Conservation (phyloP, 371 early-diverging fungal genomes). For the Lichtheimia hyalospora region DNA sequence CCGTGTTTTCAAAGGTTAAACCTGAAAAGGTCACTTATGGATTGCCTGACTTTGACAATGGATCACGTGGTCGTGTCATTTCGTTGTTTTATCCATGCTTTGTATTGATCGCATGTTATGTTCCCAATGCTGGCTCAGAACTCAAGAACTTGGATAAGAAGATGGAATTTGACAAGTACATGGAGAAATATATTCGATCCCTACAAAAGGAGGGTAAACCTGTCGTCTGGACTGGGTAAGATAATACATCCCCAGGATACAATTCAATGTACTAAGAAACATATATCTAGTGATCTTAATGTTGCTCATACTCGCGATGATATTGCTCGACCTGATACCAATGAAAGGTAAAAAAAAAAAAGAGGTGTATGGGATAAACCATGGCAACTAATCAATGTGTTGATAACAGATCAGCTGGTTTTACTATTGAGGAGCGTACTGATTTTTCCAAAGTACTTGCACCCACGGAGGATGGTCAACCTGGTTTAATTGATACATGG, state of each 20-base stretch:
- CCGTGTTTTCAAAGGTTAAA: conserved; percentile 76
- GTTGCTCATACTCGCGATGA: conserved; percentile 86
- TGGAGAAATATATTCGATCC: conserved; percentile 67
- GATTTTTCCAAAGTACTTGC: conserved; percentile 69
- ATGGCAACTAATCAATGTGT: too few species aligned
- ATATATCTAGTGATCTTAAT: conserved; percentile 69
- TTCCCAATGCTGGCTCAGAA: conserved; percentile 81
- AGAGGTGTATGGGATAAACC: too few species aligned
- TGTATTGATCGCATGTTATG: conserved; percentile 75
- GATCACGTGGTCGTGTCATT: conserved; percentile 76
- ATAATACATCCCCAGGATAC: not conserved
- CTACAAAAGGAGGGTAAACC: conserved; percentile 72
- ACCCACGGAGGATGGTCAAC: conserved; percentile 32
- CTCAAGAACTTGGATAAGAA: conserved; percentile 67
- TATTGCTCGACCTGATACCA: conserved; percentile 80
- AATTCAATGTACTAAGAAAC: not conserved
- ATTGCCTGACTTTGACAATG: conserved; percentile 50
- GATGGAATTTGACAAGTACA: conserved; percentile 65
- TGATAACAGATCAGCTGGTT: conserved; percentile 74
- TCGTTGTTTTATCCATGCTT: conserved; percentile 68
- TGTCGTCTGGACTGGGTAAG: conserved; percentile 82
- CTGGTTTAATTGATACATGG: conserved; percentile 75
- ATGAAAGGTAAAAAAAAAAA: conserved; percentile 39
- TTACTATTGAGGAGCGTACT: conserved; percentile 81
- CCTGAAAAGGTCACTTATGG: conserved; percentile 71